Conservation (phyloP, 129 eudicot genomes). For the Centrapalus pauciflorus region DNA sequence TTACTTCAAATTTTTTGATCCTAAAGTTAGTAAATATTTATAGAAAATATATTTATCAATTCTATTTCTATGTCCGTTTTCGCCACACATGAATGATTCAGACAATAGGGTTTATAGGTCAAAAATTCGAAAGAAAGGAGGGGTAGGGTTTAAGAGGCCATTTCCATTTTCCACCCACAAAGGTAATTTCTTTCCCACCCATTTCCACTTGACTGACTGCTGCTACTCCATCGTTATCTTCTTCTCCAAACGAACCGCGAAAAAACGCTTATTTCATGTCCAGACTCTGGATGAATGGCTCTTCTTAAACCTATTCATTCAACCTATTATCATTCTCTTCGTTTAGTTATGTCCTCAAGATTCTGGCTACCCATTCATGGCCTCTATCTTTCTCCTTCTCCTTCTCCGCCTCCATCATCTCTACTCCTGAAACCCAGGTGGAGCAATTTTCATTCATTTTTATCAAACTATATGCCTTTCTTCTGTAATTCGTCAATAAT, state of each 20-base stretch:
- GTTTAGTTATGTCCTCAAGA: constrained; percentile 36
- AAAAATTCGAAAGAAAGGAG: neutral
- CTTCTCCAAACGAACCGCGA: constrained; percentile 13
- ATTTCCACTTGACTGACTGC: constrained; percentile 5
- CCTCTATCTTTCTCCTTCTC: constrained; percentile 4
- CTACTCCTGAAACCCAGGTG: constrained; percentile 35
- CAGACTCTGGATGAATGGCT: constrained; percentile 29
- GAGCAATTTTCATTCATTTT: neutral
- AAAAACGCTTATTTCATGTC: constrained; percentile 17
- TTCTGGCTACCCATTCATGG: constrained; percentile 15
- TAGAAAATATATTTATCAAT: no score
- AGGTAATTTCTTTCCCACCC: neutral
- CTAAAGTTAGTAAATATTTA: no score
- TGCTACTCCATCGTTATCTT: constrained; percentile 24
- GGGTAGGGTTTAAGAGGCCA: constrained; percentile 28
- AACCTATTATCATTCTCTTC: constrained; percentile 16
- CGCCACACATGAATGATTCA: neutral
- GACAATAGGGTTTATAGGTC: constrained; percentile 9
- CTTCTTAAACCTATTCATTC: constrained; percentile 35
- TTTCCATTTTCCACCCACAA: neutral
- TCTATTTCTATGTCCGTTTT: no score
- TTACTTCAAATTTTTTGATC: no score
- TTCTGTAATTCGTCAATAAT: neutral
- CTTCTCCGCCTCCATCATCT: constrained; percentile 13
- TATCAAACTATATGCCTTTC: neutral